Percentiles rank a stretch among this genome's conserved stretches.
Conservation (phyloP, 2,329 filamentous ascomycete species). For the Diaporthe citri region DNA sequence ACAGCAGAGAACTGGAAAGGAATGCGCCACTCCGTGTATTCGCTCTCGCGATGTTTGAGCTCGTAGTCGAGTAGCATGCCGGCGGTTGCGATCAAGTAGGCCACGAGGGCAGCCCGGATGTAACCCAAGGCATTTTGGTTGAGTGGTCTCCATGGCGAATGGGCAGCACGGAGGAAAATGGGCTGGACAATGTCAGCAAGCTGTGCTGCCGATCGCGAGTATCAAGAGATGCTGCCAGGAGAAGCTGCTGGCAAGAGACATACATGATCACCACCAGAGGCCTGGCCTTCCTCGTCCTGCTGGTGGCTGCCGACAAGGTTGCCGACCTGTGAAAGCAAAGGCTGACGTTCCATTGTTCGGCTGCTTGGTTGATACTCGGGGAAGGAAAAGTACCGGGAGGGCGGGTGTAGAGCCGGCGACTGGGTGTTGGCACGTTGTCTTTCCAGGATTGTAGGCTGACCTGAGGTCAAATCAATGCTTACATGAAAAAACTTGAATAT, state of each 20-base stretch:
- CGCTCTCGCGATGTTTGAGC: conserved; percentile 53
- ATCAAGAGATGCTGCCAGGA: neutral
- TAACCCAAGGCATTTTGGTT: conserved; percentile 60
- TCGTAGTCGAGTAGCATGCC: conserved; percentile 61
- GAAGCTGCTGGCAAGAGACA: conserved; percentile 22
- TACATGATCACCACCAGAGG: conserved; percentile 47
- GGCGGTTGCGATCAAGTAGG: conserved; percentile 57
- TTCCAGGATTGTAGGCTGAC: conserved; percentile 36
- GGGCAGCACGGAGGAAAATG: conserved; percentile 63
- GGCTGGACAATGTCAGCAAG: conserved; percentile 53
- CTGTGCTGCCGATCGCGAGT: too few species aligned
- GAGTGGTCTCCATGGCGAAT: conserved; percentile 64
- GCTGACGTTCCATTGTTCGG: conserved; percentile 41
- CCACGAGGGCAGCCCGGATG: conserved; percentile 57
- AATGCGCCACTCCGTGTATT: conserved; percentile 55
- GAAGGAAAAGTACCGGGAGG: conserved; percentile 36
- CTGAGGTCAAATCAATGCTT: conserved; percentile 34
- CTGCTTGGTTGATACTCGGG: conserved; percentile 26
- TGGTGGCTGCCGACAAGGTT: conserved; percentile 24
- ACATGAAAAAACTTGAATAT: conserved; percentile 15
- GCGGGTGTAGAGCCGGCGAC: conserved; percentile 2
- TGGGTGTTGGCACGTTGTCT: conserved; percentile 7
- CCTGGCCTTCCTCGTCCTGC: conserved; percentile 38
- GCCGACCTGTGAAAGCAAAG: conserved; percentile 37
- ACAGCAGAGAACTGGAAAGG: conserved; percentile 64